phyloP scores from a whole-genome alignment of 2,329 filamentous ascomycete genomes.

The Cyclaneusma minus region DNA sequence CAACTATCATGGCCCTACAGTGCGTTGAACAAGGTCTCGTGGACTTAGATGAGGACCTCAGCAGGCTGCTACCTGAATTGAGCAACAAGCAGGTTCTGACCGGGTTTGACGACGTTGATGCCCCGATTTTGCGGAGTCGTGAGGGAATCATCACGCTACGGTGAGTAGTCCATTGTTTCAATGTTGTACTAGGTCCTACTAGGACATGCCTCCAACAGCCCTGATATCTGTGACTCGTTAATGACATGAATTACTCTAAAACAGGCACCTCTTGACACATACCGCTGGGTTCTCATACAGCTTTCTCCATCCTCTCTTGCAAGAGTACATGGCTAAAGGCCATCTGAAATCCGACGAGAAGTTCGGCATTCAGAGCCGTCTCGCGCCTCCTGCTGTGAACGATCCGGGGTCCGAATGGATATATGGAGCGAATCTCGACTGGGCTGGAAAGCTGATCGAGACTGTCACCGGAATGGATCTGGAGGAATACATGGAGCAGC shows the following conservation, averaged over 20 bases:
- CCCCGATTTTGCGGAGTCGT: too few relatives aligned
- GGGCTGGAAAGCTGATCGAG: constrained; percentile 27
- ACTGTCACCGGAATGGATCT: constrained; percentile 26
- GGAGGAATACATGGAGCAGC: constrained; percentile 30
- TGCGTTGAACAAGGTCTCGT: constrained; percentile 4
- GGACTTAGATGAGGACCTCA: constrained; percentile 3
- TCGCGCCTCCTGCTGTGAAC: constrained; percentile 1
- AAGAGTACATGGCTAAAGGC: too few relatives aligned
- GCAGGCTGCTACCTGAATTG: constrained; percentile 2
- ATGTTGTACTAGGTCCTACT: too few relatives aligned
- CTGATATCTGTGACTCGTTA: too few relatives aligned
- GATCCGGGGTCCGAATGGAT: constrained; percentile 2
- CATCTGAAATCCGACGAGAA: too few relatives aligned
- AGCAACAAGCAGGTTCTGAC: constrained; percentile 1
- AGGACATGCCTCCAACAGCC: too few relatives aligned
- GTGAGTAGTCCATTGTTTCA: too few relatives aligned
- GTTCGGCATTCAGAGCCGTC: constrained; percentile 2
- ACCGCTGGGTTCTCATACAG: constrained; percentile 2
- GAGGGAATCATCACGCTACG: constrained; percentile 3
- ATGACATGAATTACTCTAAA: too few relatives aligned
- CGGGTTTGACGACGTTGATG: constrained; percentile 3
- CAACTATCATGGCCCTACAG: constrained; percentile 2
- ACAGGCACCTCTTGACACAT: constrained; percentile 3
- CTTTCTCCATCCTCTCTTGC: constrained; percentile 1
- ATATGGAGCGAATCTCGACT: constrained; percentile 3